Evolutionary conservation across 176 grass and related monocot species (phyloP).

Genomic region (Triticum dicoccoides): DNA sequence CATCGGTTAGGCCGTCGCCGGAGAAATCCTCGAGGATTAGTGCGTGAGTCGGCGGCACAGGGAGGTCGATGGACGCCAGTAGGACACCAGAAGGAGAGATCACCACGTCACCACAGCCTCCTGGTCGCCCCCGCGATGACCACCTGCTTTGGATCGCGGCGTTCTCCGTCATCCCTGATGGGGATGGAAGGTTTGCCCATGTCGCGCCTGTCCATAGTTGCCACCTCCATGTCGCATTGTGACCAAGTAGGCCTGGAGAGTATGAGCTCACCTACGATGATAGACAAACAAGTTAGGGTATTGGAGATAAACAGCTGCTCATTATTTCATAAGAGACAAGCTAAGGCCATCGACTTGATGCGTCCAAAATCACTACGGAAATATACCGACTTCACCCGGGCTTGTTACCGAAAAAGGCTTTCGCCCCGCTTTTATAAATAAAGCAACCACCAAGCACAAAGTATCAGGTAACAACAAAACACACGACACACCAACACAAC

Average conservation of each 20-base stretch:
- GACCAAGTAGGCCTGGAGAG: no score
- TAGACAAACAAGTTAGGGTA: slow-evolving; percentile 8
- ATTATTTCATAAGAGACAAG: not conserved
- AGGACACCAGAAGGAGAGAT: slow-evolving; percentile 75
- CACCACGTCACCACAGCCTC: slow-evolving; percentile 83
- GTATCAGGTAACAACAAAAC: no score
- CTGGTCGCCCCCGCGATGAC: slow-evolving; percentile 70
- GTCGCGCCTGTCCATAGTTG: slow-evolving; percentile 54
- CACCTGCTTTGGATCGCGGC: slow-evolving; percentile 63
- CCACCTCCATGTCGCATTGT: no score
- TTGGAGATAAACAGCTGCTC: not conserved
- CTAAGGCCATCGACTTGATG: not conserved
- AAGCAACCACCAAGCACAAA: no score
- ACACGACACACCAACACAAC: no score
- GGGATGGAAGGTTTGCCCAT: no score
- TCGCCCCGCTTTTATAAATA: no score
- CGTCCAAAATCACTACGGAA: not conserved
- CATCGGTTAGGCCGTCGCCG: slow-evolving; percentile 69
- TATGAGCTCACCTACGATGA: no score
- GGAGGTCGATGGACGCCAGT: slow-evolving; percentile 63
- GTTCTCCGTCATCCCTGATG: no score
- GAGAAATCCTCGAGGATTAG: slow-evolving; percentile 75
- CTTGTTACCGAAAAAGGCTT: no score
- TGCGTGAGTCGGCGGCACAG: slow-evolving; percentile 54
- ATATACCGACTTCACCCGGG: slow-evolving; percentile 66